Evolutionary conservation across 2,329 filamentous ascomycete species (phyloP), one percentile per base, ranked within the genome.

Genomic region (Aspergillus ochraceus): DNA sequence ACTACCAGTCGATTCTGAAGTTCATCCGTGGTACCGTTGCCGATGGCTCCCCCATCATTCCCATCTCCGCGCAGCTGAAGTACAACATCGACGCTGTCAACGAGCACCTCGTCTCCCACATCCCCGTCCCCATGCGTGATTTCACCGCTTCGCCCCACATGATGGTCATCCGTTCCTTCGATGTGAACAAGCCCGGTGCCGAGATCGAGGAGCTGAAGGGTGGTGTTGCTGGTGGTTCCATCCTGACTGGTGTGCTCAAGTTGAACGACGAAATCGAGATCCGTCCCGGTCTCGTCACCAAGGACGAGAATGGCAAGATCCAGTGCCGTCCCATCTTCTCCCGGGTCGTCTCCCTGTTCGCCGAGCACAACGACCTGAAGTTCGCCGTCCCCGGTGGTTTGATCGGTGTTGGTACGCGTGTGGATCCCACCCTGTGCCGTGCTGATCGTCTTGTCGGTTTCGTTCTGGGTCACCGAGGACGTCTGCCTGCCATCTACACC

Each of bases 71-170:
- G 52, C 95, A 99, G 84, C 85, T 99, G 72, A 98, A 98, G 84
- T 96, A 97, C 88, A 99, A 99, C 84, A 97, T 99, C 74, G 95
- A 99, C 77, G 93, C 94, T 67, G 91, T 98, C 80, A 96, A 96
- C 81, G 94, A 99, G 80, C 89, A 92, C 71, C 91, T 99, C 66
- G 91, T 97, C 77, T 92, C 91, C 74, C 96, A 91, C 71, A 97
- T 99, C 70, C 95, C 95, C 26, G 89, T 98, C 10, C 95, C 95
- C 17, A 81, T 90, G 61, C 87, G 95, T 78, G 93, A 98, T 78
- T 98, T 99, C 82, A 88, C 88, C 68, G 87, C 90, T 70, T 91
- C 94, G 67, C 95, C 95, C 49, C 93, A 97, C 81, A 97, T 99
- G 92, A 99, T 99, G 73, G 89, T 99, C 75, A 99, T 99, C 77